Base-by-base conservation (phyloP, 2,329 filamentous ascomycete genomes). In the Botrytis paeoniae region DNA sequence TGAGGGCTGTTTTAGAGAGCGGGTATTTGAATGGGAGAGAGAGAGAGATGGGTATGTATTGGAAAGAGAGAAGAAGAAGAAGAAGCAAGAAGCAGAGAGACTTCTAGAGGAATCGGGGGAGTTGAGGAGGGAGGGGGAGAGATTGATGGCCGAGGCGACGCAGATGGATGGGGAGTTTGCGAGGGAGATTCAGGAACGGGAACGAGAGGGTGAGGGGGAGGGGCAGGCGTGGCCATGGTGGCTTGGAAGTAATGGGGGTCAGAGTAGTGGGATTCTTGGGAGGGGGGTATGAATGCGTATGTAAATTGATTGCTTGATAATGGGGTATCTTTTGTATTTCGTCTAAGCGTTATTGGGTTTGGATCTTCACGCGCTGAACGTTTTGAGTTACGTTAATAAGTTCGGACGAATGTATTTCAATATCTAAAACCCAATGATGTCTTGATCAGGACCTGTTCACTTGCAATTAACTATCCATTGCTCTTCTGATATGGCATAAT, bases 141-240 rank as follows among this genome's bases (percentile, higher is more conserved):
- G 75, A 41, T 70, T 80, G 71, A 73, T 75, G 37, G 77, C 75
- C 22, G 78, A 80, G 64, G 78, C 74, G 43, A 45, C 69, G 59
- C 75, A 76, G 69, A 43, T 79, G 59, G 78, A 80, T 71, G 59
- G 32, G n/a, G 78, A 79, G 61, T 72, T 79, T 68, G 78, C 78
- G 3, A 77, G 76, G 45, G 77, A 75, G 57, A 37, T 78, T 18
- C 73, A 78, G 37, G 76, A 78, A 16, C 69, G 76, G 35, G 77
- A 78, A 10, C 69, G 76, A 18, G 77, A 78, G 18, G 73, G 71
- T 35, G 77, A 78, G 18, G 73, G 71, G 37, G 57, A 63, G 37
- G 71, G 69, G 39, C 68, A 77, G 41, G 39, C 61, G 25, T 20
- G 18, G 69, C 59, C 2, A 74, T 71, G 41, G 39, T 73, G 51